Evolutionary conservation across 176 grass and related monocot species (phyloP).

Genomic region (Juncus effusus): DNA sequence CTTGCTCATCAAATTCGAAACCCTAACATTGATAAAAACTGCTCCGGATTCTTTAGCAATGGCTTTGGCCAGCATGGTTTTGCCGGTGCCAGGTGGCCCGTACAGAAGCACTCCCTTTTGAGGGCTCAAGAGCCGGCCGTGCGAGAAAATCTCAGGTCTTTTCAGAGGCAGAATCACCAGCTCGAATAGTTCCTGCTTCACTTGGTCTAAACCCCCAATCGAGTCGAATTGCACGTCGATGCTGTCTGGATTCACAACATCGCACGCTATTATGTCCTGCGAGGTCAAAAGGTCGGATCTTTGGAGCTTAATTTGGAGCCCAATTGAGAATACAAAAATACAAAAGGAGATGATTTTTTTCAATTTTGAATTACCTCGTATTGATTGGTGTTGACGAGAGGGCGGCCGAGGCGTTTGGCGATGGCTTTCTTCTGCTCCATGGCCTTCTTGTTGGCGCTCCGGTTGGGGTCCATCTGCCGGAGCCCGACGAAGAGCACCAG

Average conservation of each 20-base stretch:
- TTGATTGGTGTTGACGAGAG: constrained; percentile 80
- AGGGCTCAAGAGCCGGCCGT: constrained; percentile 73
- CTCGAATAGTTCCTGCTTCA: constrained; percentile 85
- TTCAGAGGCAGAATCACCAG: constrained; percentile 91
- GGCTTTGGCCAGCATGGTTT: constrained; percentile 98
- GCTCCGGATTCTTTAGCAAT: constrained; percentile 90
- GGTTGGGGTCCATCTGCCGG: constrained; percentile 95
- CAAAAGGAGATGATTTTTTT: no score
- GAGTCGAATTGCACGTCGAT: constrained; percentile 90
- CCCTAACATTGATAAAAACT: constrained; percentile 95
- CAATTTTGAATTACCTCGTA: constrained; percentile 55
- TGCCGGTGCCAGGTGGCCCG: constrained; percentile 81
- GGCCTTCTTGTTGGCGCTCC: constrained; percentile 75
- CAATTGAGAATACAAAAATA: no score
- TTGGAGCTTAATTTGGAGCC: no score
- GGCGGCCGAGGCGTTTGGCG: constrained; percentile 85
- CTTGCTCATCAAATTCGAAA: constrained; percentile 98
- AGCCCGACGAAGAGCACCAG: constrained; percentile 93
- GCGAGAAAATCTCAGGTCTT: constrained; percentile 72
- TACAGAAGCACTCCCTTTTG: constrained; percentile 92
- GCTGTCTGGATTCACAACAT: constrained; percentile 94
- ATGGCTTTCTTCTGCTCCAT: constrained; percentile 97
- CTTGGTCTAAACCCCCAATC: constrained; percentile 73
- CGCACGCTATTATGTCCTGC: constrained; percentile 88
- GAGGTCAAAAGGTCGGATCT: neutral